Evolutionary conservation across 352 stramenopile genomes (phyloP), one percentile per base, ranked within the genome.

Genomic region (Globisporangium canariense): DNA sequence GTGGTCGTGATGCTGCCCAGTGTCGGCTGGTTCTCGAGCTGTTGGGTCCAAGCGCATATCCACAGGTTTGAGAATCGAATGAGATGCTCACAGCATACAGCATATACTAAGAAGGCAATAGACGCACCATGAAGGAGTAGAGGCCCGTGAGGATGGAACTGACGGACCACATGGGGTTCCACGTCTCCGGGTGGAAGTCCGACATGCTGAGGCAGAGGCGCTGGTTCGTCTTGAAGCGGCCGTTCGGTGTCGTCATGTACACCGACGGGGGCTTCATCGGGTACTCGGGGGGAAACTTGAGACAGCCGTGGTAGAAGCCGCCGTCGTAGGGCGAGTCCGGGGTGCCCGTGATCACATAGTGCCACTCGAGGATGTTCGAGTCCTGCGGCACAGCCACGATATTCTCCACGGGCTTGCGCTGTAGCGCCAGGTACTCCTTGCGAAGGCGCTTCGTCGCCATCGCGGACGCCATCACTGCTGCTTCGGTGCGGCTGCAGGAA

Each of bases 111-210:
- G n/a, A 32, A 46, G 58, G n/a, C 36, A 61, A 41, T 9, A 16
- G 14, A 69, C 73, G 32, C 41, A 92, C 83, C 91, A 98, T 97
- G 72, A 99, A 99, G 4, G 91, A 98, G 68, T 97, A 97, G 14
- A 99, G 74, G 0, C 96, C 96, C 51, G 90, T 98, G 60, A 99
- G 79, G 69, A 99, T 98, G 45, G 94, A 98, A 64, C 81, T 94
- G 38, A 98, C 91, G 38, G 82, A 96, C 95, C 95, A 98, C 90
- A 98, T 97, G 22, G 96, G 96, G 74, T 98, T 98, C 96, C 96
- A 98, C 14, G 86, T 96, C 73, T 98, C 93, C 7, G 93, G 93
- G 64, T 98, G 94, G 75, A 97, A 98, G 73, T 98, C 95, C 53
- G 86, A 97, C 94, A 98, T 98, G 67, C 79, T 96, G 5, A 99